Evolutionary conservation across 306 rosid species (phyloP).

Genomic region (Sicyos edulis): DNA sequence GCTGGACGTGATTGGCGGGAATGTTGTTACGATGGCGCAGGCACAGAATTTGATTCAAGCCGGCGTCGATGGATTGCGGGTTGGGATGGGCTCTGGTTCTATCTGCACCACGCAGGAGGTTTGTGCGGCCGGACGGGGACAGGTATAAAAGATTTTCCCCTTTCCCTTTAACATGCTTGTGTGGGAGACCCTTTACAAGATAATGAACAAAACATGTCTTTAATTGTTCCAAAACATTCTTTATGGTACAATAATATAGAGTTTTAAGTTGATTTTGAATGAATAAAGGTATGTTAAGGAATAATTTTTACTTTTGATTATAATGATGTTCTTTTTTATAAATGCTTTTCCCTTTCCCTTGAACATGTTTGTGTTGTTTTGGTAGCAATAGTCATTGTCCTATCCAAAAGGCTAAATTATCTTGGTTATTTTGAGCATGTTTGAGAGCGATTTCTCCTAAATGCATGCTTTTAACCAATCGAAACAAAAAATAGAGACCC

Average conservation of each 20-base stretch:
- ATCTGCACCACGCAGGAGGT: constrained; percentile 96
- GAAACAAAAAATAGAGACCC: no score
- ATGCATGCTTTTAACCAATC: no score
- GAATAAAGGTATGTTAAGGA: no score
- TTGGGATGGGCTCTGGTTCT: constrained; percentile 98
- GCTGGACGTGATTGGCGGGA: constrained; percentile 88
- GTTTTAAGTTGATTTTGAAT: no score
- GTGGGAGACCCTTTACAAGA: no score
- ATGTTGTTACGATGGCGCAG: constrained; percentile 81
- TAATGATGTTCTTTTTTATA: no score
- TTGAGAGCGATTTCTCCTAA: no score
- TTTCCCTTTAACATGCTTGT: neutral
- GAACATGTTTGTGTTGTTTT: neutral
- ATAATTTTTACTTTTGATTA: no score
- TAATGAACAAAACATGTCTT: no score
- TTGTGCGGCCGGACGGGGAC: constrained; percentile 93
- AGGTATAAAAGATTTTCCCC: constrained; percentile 39
- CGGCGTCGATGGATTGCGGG: constrained; percentile 84
- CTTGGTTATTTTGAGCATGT: neutral
- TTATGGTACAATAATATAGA: no score
- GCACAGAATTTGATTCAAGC: constrained; percentile 84
- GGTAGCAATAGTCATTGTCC: neutral
- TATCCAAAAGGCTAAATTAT: neutral
- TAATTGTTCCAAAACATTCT: no score
- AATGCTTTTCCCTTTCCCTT: neutral